Evolutionary conservation across 257 asterid species (phyloP).

Genomic region (Petrea volubilis): DNA sequence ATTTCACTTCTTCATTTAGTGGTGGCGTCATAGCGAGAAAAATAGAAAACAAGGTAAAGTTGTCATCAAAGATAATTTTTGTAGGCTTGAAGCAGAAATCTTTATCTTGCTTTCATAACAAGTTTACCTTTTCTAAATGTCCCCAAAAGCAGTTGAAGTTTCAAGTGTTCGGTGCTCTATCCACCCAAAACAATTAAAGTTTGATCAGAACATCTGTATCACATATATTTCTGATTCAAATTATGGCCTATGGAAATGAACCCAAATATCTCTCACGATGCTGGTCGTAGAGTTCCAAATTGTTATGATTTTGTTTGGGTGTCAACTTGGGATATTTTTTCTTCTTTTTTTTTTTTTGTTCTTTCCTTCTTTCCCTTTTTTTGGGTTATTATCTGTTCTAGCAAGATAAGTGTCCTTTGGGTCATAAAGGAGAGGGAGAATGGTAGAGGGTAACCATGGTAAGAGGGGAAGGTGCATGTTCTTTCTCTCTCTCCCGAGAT

Average conservation of each 20-base stretch:
- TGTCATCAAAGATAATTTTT: conserved; percentile 1
- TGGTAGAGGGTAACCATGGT: too few species aligned
- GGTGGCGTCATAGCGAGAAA: conserved; percentile 33
- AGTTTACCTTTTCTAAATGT: conserved; percentile 7
- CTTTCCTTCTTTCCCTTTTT: background rate
- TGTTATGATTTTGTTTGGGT: background rate
- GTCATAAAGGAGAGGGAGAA: too few species aligned
- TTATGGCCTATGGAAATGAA: background rate
- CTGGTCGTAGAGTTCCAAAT: background rate
- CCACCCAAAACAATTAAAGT: background rate
- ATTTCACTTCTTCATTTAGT: conserved; percentile 36
- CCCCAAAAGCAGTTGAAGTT: conserved; percentile 1
- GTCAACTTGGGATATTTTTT: background rate
- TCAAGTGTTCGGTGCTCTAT: conserved; percentile 11
- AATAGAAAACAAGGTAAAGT: conserved; percentile 60
- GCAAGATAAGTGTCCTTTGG: too few species aligned
- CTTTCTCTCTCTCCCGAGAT: background rate
- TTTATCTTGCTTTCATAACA: background rate
- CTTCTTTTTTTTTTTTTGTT: background rate
- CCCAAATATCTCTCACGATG: background rate
- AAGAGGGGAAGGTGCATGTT: background rate
- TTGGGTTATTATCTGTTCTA: too few species aligned
- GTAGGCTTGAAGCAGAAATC: conserved; percentile 11
- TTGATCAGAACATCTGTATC: background rate
- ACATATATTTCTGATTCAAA: background rate